Evolutionary conservation across 495 filamentous ascomycete genomes (phyloP).

Genomic region (Peziza echinospora): DNA sequence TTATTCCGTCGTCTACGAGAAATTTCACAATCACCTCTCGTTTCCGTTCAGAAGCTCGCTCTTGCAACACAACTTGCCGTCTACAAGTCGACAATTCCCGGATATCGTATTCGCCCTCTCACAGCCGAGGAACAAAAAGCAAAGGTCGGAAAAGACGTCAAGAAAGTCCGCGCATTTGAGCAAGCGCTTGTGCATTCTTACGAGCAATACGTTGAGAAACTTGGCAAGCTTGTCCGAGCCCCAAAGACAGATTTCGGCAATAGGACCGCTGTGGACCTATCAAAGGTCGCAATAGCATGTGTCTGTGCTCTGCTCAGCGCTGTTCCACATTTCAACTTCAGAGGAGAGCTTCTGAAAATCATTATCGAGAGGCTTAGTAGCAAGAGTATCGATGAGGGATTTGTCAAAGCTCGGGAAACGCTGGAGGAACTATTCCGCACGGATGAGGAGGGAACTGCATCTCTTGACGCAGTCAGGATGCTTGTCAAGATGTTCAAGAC

Average conservation of each 20-base stretch:
- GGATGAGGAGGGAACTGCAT: constrained; percentile 70
- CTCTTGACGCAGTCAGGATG: constrained; percentile 65
- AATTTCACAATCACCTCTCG: constrained; percentile 45
- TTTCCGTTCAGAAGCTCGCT: constrained; percentile 60
- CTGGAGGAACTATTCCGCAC: constrained; percentile 63
- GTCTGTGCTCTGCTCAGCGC: constrained; percentile 52
- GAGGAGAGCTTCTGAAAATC: constrained; percentile 66
- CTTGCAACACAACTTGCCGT: constrained; percentile 68
- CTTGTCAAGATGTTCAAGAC: constrained; percentile 88
- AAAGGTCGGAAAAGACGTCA: constrained; percentile 82
- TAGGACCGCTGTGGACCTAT: constrained; percentile 20
- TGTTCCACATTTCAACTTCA: constrained; percentile 93
- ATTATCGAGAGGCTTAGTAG: constrained; percentile 59
- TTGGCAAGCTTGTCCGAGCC: constrained; percentile 33
- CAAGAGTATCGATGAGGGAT: constrained; percentile 44
- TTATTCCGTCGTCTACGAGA: constrained; percentile 55
- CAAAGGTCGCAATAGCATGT: constrained; percentile 61
- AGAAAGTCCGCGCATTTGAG: constrained; percentile 57
- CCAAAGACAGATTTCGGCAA: not conserved
- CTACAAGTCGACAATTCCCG: constrained; percentile 92
- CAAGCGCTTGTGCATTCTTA: constrained; percentile 64
- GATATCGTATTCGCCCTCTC: constrained; percentile 75
- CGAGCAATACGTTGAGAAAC: constrained; percentile 54
- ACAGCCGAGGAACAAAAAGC: constrained; percentile 45
- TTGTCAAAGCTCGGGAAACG: constrained; percentile 54